These are phyloP conservation scores for Xylaria sp. DNA, from an alignment of 2,329 filamentous ascomycete species.

Conservation along the genomic window DNA sequence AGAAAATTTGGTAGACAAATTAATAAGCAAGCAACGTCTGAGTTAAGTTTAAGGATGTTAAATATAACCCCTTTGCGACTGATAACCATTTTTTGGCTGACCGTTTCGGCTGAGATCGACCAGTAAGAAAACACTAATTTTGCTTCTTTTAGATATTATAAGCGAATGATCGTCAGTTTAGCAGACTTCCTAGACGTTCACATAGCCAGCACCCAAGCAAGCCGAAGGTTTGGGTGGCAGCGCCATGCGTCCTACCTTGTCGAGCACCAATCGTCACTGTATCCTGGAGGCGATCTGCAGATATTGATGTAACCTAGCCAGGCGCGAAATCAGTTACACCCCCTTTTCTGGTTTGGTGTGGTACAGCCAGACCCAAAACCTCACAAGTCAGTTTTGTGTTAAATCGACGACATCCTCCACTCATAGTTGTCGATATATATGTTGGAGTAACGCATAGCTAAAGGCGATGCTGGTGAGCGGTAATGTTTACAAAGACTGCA, in stretches of 20 bases:
- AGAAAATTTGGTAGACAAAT: neutral
- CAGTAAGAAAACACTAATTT: conserved; percentile 24
- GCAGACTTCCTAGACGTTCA: conserved; percentile 22
- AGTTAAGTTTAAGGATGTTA: neutral
- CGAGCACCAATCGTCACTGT: conserved; percentile 31
- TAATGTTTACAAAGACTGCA: neutral
- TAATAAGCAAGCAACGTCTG: conserved; percentile 1
- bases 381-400: conserved; percentile 2
- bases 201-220: conserved; percentile 30
- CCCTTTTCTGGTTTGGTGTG: conserved; percentile 22
- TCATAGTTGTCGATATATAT: conserved; percentile 11
- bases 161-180: conserved; percentile 30
- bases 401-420: conserved; percentile 4
- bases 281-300: conserved; percentile 36
- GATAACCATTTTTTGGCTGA: conserved; percentile 23
- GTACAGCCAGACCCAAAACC: conserved; percentile 14
- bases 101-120: conserved; percentile 14
- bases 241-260: conserved; percentile 31
- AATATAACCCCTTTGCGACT: conserved; percentile 5
- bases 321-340: conserved; percentile 18
- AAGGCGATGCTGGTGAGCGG: neutral
- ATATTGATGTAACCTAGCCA: conserved; percentile 26
- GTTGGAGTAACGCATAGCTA: conserved; percentile 1
- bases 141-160: conserved; percentile 31
- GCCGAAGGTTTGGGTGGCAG: conserved; percentile 29